Percentiles rank a stretch among this genome's conserved stretches.
Conservation (phyloP, 2,329 filamentous ascomycete genomes). For the Mariannaea sp. region DNA sequence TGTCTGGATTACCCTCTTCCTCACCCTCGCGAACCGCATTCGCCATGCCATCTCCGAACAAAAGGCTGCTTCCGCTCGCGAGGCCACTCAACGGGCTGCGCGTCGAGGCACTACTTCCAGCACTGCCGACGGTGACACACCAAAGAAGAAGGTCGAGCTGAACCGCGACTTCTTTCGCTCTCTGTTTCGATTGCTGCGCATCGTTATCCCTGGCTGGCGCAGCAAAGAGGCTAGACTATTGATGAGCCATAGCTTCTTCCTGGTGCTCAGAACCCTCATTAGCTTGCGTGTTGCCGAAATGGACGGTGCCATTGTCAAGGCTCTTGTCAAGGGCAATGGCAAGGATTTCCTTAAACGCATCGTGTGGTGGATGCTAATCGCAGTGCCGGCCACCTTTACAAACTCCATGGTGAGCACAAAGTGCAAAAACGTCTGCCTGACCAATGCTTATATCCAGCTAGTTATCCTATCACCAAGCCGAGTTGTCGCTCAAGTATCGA, state of each 20-base stretch:
- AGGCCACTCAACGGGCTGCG: slow-evolving; percentile 60
- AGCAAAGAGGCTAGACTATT: slow-evolving; percentile 87
- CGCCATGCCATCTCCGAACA: slow-evolving; percentile 92
- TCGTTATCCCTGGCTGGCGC: slow-evolving; percentile 88
- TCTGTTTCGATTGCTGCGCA: slow-evolving; percentile 76
- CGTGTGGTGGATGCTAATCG: slow-evolving; percentile 98
- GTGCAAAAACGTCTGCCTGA: not conserved
- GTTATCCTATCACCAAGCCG: slow-evolving; percentile 96
- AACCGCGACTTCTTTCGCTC: slow-evolving; percentile 83
- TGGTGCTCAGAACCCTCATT: slow-evolving; percentile 88
- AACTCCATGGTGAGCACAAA: slow-evolving; percentile 84
- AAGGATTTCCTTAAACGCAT: slow-evolving; percentile 87
- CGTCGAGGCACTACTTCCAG: slow-evolving; percentile 56
- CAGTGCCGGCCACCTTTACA: slow-evolving; percentile 93
- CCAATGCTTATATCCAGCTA: slow-evolving; percentile 44
- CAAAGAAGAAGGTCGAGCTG: slow-evolving; percentile 83
- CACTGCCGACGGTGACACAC: slow-evolving; percentile 41
- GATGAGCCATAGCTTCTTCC: slow-evolving; percentile 89
- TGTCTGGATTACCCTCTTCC: slow-evolving; percentile 80
- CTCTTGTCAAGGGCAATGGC: slow-evolving; percentile 86
- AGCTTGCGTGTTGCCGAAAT: slow-evolving; percentile 95
- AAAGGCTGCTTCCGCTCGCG: slow-evolving; percentile 77
- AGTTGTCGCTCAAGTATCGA: slow-evolving; percentile 89
- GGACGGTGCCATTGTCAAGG: slow-evolving; percentile 92
- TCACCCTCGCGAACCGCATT: slow-evolving; percentile 83